A percentile compares a stretch with the other conserved stretches of the same genome.
Conservation (phyloP, 2,329 filamentous ascomycete species). For the Colletotrichum simmondsii region DNA sequence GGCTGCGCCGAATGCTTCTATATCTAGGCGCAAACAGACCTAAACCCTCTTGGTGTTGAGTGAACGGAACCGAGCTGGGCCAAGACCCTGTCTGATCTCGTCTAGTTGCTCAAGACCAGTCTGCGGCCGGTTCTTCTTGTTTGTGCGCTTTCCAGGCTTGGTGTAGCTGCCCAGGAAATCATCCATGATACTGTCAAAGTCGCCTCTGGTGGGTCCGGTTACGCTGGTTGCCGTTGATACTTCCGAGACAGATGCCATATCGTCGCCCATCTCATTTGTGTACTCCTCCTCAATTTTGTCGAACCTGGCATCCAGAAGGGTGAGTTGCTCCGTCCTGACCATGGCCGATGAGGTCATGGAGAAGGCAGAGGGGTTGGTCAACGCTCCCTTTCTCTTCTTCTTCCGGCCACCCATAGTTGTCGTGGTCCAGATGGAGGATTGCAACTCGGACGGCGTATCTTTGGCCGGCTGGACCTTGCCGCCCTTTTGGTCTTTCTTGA, state of each 20-base stretch:
- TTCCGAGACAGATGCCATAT: conserved; percentile 67
- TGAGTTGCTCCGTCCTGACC: conserved; percentile 87
- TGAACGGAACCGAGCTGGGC: conserved; percentile 73
- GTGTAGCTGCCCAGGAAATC: conserved; percentile 86
- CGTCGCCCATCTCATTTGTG: conserved; percentile 58
- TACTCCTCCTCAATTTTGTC: conserved; percentile 89
- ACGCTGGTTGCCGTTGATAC: conserved; percentile 75
- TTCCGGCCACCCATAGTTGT: conserved; percentile 82
- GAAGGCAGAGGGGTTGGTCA: conserved; percentile 88
- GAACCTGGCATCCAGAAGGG: conserved; percentile 88
- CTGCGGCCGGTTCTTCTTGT: conserved; percentile 84
- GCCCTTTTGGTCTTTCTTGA: conserved; percentile 82
- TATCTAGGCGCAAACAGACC: neutral
- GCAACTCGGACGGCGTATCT: conserved; percentile 68
- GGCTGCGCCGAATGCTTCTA: conserved; percentile 3
- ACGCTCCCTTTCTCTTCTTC: conserved; percentile 95
- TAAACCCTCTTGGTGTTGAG: neutral
- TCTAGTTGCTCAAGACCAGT: conserved; percentile 90
- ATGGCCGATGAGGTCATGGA: conserved; percentile 93
- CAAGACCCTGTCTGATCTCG: conserved; percentile 84
- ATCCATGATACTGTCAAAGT: conserved; percentile 92
- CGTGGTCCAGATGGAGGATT: conserved; percentile 78
- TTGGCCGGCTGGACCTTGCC: conserved; percentile 50
- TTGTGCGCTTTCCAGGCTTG: conserved; percentile 76
- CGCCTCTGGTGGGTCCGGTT: conserved; percentile 73